Evolutionary conservation across 129 eudicot genomes (phyloP), one percentile per base, ranked within the genome.

Genomic region (Centaurea solstitialis): DNA sequence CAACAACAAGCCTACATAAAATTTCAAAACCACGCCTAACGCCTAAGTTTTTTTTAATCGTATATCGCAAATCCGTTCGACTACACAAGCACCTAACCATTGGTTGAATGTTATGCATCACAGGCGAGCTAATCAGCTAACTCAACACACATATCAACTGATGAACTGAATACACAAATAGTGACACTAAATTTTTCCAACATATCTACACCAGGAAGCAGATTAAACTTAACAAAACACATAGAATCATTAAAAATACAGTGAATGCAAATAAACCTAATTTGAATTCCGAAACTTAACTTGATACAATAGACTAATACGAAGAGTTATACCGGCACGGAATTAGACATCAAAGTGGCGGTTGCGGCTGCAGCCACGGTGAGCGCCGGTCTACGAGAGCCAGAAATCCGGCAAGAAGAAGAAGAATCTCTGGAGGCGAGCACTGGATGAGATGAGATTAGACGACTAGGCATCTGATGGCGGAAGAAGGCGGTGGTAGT

Each of bases 261-360:
- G 62, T 0, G 62, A 50, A 20, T 74, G 23, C 40, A 47, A 47
- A 47, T 12, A 74, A 53, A 28, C 15, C 33, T 13, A n/a, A n/a
- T 26, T 35, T 20, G 75, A 40, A 74, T 43, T 26, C 61, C 37
- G 75, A 21, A 74, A 66, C 26, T 1, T 45, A 17, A 66, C 35
- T 45, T 75, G 13, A 40, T 13, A 33, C 43, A 5, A 23, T 38
- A 72, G 18, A 77, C 22, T 39, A 5, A 74, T 75, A 72, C 70
- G 50, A 64, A n/a, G n/a, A n/a, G 67, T 43, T 72, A 24, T 43
- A 87, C 90, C 84, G 86, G 83, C 47, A 39, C 43, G 62, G 90
- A 80, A 72, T 73, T 80, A 62, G 77, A 53, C 73, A 70, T 67
- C 71, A 87, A 76, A 28, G 87, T 67, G 79, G 40, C 59, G 20